Percentiles rank a stretch among this genome's conserved stretches.
Conservation (phyloP, 1,284 basidiomycete genomes). For the Fistulinella cinereoalba region DNA sequence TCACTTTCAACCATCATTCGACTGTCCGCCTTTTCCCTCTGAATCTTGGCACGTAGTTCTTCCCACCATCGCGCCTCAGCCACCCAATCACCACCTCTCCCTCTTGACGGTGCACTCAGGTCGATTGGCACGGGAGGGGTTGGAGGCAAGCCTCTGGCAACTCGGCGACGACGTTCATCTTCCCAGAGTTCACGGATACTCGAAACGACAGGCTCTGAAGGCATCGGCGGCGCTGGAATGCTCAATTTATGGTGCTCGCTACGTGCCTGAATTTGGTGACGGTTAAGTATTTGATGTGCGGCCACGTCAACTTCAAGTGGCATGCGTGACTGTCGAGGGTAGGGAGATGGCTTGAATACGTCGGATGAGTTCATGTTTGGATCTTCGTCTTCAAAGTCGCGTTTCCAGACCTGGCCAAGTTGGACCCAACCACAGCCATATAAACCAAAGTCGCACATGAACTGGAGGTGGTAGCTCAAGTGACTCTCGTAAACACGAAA, state of each 20-base stretch:
- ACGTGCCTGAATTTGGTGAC: slow-evolving; percentile 63
- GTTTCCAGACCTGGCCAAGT: slow-evolving; percentile 55
- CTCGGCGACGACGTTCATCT: slow-evolving; percentile 78
- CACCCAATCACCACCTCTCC: slow-evolving; percentile 60
- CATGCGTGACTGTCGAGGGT: slow-evolving; percentile 68
- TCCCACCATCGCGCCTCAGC: slow-evolving; percentile 71
- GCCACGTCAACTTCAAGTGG: slow-evolving; percentile 83
- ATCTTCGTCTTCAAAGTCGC: slow-evolving; percentile 39
- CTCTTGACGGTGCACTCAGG: slow-evolving; percentile 56
- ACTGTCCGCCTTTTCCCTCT: slow-evolving; percentile 40
- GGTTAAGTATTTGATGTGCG: slow-evolving; percentile 84
- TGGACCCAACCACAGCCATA: slow-evolving; percentile 94
- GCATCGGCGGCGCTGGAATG: slow-evolving; percentile 49
- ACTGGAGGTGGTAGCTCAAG: slow-evolving; percentile 86
- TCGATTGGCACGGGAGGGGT: slow-evolving; percentile 68
- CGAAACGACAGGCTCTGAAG: slow-evolving; percentile 77
- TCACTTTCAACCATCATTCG: slow-evolving; percentile 28
- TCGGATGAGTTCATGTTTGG: slow-evolving; percentile 13
- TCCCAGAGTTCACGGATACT: slow-evolving; percentile 95
- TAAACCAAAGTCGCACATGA: slow-evolving; percentile 93
- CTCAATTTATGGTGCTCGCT: slow-evolving; percentile 73
- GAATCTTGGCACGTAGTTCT: slow-evolving; percentile 54
- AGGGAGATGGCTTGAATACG: slow-evolving; percentile 36
- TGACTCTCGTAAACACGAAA: slow-evolving; percentile 89
- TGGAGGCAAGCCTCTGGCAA: slow-evolving; percentile 61